A percentile compares a stretch with the other conserved stretches of the same genome.
Evolutionary conservation across 1,284 basidiomycete species (phyloP).

Genomic region (Somion occarium): DNA sequence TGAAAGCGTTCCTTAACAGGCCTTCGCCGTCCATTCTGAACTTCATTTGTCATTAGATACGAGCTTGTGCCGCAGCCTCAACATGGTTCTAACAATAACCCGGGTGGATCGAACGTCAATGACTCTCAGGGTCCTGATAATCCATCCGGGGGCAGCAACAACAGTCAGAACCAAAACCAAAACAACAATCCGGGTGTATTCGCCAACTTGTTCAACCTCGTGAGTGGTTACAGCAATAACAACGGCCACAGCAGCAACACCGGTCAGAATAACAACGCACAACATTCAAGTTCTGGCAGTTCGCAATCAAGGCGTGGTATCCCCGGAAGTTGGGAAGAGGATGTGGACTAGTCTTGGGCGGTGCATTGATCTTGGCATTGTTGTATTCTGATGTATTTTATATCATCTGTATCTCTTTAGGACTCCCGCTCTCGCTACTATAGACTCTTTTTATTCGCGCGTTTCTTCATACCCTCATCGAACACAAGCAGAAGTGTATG

Average conservation of each 20-base stretch:
- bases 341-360: neutral
- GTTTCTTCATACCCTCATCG: no score
- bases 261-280: neutral
- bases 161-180: neutral
- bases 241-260: neutral
- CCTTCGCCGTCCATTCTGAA: neutral
- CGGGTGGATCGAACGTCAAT: conserved; percentile 7
- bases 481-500: neutral
- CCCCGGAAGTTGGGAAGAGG: neutral
- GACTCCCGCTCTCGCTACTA: no score
- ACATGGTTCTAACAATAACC: conserved; percentile 17
- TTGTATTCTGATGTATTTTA: neutral
- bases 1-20: neutral
- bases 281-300: neutral
- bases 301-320: neutral
- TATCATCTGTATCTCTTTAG: neutral
- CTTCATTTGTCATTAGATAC: conserved; percentile 30
- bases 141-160: neutral
- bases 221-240: conserved; percentile 6
- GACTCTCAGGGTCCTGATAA: neutral
- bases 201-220: conserved; percentile 14
- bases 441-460: neutral
- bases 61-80: conserved; percentile 50
- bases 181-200: conserved; percentile 7
- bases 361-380: neutral